A percentile compares a stretch with the other conserved stretches of the same genome.
These are phyloP conservation scores for Inga oerstediana DNA, from an alignment of 306 rosid species.

Conservation along the genomic window DNA sequence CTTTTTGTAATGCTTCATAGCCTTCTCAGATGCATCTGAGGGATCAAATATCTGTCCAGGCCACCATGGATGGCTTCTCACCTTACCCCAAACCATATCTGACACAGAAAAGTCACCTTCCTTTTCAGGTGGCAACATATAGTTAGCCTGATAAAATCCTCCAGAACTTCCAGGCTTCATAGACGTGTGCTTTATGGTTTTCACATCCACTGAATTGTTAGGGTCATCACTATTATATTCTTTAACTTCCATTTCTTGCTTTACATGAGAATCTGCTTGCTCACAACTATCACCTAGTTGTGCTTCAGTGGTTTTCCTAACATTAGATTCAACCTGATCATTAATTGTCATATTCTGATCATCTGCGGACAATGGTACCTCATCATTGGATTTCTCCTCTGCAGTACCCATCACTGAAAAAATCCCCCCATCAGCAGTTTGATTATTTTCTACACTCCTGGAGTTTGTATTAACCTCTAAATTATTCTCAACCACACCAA, in stretches of 20 bases:
- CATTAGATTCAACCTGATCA: slow-evolving; percentile 35
- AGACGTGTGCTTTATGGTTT: slow-evolving; percentile 26
- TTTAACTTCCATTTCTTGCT: slow-evolving; percentile 50
- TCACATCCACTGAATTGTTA: slow-evolving; percentile 37
- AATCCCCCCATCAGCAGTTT: slow-evolving; percentile 17
- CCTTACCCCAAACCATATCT: slow-evolving; percentile 97
- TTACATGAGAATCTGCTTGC: slow-evolving; percentile 50
- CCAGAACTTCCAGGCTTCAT: slow-evolving; percentile 41
- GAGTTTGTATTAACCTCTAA: slow-evolving; percentile 18
- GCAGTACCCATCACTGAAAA: slow-evolving; percentile 35
- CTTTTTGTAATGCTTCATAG: slow-evolving; percentile 79
- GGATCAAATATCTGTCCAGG: slow-evolving; percentile 97
- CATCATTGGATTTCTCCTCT: slow-evolving; percentile 36
- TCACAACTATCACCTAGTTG: slow-evolving; percentile 37
- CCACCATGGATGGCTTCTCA: slow-evolving; percentile 99
- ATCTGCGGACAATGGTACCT: slow-evolving; percentile 13
- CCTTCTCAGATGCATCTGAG: slow-evolving; percentile 81
- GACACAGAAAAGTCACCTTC: slow-evolving; percentile 70
- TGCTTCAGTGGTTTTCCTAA: slow-evolving; percentile 39
- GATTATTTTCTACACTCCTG: slow-evolving; percentile 30
- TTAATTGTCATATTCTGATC: slow-evolving; percentile 27
- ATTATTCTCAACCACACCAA: slow-evolving; percentile 1
- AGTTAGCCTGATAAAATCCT: slow-evolving; percentile 44
- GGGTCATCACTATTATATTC: slow-evolving; percentile 44
- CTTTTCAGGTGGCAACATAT: slow-evolving; percentile 60